Evolutionary conservation across 2,329 filamentous ascomycete species (phyloP).

Genomic region (Alternaria gansuensis): DNA sequence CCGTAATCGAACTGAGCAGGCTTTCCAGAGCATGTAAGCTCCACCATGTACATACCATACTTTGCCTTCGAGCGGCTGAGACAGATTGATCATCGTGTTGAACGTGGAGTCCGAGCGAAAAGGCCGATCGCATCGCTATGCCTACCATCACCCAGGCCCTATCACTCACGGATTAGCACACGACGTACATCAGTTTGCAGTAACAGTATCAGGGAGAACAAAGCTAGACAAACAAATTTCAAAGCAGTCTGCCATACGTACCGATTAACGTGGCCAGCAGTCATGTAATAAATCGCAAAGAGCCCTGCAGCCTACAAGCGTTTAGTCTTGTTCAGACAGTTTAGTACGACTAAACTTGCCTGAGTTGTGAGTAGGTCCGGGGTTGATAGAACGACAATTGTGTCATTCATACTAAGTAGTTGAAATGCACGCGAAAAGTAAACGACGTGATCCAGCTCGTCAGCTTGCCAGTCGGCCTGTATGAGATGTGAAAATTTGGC

Average conservation of each 20-base stretch:
- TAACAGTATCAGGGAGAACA: not conserved
- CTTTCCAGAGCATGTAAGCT: slow-evolving; percentile 47
- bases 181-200: not conserved
- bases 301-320: slow-evolving; percentile 34
- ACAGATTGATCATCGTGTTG: slow-evolving; percentile 35
- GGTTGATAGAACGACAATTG: slow-evolving; percentile 39
- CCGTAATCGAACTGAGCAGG: slow-evolving; percentile 47
- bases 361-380: slow-evolving; percentile 24
- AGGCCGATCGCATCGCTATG: slow-evolving; percentile 44
- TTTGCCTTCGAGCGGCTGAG: slow-evolving; percentile 35
- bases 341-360: slow-evolving; percentile 25
- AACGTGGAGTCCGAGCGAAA: slow-evolving; percentile 47
- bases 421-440: slow-evolving; percentile 42
- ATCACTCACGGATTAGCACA: slow-evolving; percentile 18
- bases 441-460: slow-evolving; percentile 40
- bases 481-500: slow-evolving; percentile 44
- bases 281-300: slow-evolving; percentile 49
- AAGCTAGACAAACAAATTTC: too few relatives aligned
- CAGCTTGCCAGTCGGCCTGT: slow-evolving; percentile 30
- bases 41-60: slow-evolving; percentile 50
- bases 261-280: slow-evolving; percentile 46
- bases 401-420: slow-evolving; percentile 25
- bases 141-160: slow-evolving; percentile 49
- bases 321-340: not conserved
- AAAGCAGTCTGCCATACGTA: slow-evolving; percentile 11